Evolutionary conservation across 805 yeast species (phyloP).

Genomic region (Ascoidea rubescens): DNA sequence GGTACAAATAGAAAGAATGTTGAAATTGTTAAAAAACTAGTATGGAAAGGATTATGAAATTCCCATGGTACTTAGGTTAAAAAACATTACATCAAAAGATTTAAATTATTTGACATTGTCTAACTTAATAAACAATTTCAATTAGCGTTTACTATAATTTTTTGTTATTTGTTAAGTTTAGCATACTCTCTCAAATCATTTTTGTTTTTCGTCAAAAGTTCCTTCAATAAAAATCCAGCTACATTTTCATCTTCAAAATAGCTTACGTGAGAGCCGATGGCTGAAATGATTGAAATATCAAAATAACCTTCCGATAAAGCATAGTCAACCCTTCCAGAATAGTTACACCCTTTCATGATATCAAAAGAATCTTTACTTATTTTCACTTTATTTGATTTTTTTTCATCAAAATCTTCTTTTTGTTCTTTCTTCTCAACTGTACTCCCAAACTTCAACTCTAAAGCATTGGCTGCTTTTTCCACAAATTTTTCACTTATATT

Average conservation of each 20-base stretch:
- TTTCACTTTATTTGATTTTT: slow-evolving; percentile 17
- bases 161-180: neutral
- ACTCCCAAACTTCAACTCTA: slow-evolving; percentile 1
- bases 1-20: slow-evolving; percentile 42
- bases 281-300: slow-evolving; percentile 67
- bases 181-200: neutral
- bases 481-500: slow-evolving; percentile 2
- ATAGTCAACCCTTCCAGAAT: slow-evolving; percentile 72
- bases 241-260: slow-evolving; percentile 82
- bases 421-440: slow-evolving; percentile 2
- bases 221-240: slow-evolving; percentile 62
- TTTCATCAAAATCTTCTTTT: slow-evolving; percentile 2
- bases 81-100: too few species aligned
- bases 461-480: slow-evolving; percentile 9
- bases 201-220: slow-evolving; percentile 23
- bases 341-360: slow-evolving; percentile 36
- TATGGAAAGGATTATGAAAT: slow-evolving; percentile 39
- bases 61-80: too few species aligned
- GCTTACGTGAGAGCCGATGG: slow-evolving; percentile 77
- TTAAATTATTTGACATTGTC: too few species aligned
- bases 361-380: slow-evolving; percentile 19
- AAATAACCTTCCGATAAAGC: slow-evolving; percentile 63
- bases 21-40: slow-evolving; percentile 53
- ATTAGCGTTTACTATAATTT: too few species aligned
- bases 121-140: too few species aligned